Evolutionary conservation across 805 yeast species (phyloP).

Genomic region (Candida caryicola): DNA sequence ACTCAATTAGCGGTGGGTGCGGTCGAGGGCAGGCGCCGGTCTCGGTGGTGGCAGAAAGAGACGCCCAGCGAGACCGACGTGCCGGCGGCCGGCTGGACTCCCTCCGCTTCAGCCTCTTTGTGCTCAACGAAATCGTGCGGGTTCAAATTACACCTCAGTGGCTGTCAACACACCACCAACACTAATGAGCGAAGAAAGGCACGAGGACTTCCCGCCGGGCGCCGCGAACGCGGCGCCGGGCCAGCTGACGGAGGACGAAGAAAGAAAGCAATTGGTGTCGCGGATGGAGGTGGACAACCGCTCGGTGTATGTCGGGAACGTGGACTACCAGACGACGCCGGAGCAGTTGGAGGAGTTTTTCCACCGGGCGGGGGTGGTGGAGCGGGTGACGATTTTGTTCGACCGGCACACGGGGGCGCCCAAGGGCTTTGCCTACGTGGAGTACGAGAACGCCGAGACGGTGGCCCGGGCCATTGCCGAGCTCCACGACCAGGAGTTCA

Average conservation of each 20-base stretch:
- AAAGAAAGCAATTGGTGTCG: slow-evolving; percentile 28
- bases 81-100: too few species aligned
- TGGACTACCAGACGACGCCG: slow-evolving; percentile 48
- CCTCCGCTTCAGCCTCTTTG: too few species aligned
- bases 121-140: too few species aligned
- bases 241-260: slow-evolving; percentile 26
- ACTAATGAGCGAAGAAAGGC: neutral
- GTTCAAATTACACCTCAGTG: neutral
- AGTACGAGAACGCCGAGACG: slow-evolving; percentile 44
- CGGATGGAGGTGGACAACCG: slow-evolving; percentile 51
- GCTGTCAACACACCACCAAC: neutral
- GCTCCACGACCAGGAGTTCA: slow-evolving; percentile 41
- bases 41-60: too few species aligned
- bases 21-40: too few species aligned
- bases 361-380: slow-evolving; percentile 43
- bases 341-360: slow-evolving; percentile 49
- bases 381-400: slow-evolving; percentile 51
- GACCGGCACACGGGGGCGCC: slow-evolving; percentile 45
- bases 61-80: too few species aligned
- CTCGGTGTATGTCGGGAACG: slow-evolving; percentile 54
- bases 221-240: slow-evolving; percentile 1
- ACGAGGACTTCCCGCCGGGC: too few species aligned
- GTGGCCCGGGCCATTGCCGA: slow-evolving; percentile 46
- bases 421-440: slow-evolving; percentile 63
- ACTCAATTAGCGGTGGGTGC: too few species aligned